Conservation (phyloP, 2,329 filamentous ascomycete genomes). For the Chrysoporthe deuterocubensis region DNA sequence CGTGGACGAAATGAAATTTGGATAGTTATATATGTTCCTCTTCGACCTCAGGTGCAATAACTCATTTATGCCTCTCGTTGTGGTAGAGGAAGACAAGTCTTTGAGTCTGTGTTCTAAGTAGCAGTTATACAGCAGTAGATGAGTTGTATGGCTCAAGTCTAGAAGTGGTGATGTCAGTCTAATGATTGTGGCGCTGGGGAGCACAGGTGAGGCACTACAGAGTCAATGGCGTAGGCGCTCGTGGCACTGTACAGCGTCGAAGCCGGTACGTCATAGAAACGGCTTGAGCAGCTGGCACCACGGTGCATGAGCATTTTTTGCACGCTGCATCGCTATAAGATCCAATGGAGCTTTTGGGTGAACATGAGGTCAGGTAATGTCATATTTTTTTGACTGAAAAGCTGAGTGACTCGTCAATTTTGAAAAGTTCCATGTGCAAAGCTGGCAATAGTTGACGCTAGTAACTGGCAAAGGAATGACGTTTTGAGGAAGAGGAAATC, state of each 20-base stretch:
- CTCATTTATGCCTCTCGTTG: background rate
- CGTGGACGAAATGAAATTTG: background rate
- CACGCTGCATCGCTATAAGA: too few species aligned
- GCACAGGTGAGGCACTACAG: constrained; percentile 7
- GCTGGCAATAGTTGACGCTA: too few species aligned
- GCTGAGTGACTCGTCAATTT: too few species aligned
- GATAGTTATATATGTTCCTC: background rate
- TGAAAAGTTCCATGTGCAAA: too few species aligned
- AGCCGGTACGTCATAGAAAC: constrained; percentile 24
- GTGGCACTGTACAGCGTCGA: background rate
- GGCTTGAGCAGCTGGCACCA: background rate
- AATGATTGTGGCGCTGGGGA: background rate
- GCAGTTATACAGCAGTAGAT: background rate
- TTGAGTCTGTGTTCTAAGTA: background rate
- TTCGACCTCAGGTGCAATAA: background rate
- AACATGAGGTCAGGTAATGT: too few species aligned
- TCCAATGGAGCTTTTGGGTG: too few species aligned
- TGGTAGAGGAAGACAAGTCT: background rate
- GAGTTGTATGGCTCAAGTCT: background rate
- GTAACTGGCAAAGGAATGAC: too few species aligned
- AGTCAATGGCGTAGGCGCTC: constrained; percentile 15
- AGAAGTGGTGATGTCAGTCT: constrained; percentile 19
- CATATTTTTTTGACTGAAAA: too few species aligned
- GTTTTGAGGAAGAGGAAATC: too few species aligned
- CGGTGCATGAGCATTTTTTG: too few species aligned